A percentile compares a stretch with the other conserved stretches of the same genome.
These are phyloP conservation scores for Stagonosporopsis tanaceti DNA, from an alignment of 2,329 filamentous ascomycete species.

Conservation along the genomic window DNA sequence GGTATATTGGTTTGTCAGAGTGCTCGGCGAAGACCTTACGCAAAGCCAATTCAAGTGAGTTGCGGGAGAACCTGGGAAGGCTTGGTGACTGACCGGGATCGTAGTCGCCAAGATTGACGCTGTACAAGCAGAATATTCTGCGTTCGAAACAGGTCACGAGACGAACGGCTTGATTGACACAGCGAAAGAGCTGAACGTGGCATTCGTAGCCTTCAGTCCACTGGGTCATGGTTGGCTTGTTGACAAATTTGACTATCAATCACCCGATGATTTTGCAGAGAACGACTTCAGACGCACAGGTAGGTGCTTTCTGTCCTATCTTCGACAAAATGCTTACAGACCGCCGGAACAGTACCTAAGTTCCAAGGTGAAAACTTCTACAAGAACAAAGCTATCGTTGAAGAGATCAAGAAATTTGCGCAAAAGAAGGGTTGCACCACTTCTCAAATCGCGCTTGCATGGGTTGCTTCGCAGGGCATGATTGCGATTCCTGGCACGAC, in stretches of 20 bases:
- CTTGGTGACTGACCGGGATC: too few species aligned
- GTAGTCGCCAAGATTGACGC: constrained; percentile 55
- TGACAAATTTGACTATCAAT: constrained; percentile 29
- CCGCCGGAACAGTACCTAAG: constrained; percentile 42
- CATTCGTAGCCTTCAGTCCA: constrained; percentile 46
- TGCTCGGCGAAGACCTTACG: constrained; percentile 55
- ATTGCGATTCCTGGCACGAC: constrained; percentile 64
- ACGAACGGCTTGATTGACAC: constrained; percentile 42
- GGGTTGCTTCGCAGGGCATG: constrained; percentile 45
- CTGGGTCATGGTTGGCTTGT: constrained; percentile 43
- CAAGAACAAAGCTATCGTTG: constrained; percentile 41
- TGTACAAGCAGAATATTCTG: constrained; percentile 61
- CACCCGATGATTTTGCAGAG: constrained; percentile 55
- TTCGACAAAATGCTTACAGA: too few species aligned
- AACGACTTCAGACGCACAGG: constrained; percentile 40
- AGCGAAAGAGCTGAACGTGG: constrained; percentile 50
- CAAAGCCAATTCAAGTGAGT: constrained; percentile 49
- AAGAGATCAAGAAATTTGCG: constrained; percentile 37
- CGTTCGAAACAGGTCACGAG: constrained; percentile 57
- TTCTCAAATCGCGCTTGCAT: constrained; percentile 61
- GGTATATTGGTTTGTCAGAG: constrained; percentile 57
- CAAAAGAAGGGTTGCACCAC: constrained; percentile 61
- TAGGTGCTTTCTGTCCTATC: too few species aligned
- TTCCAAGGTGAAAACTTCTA: constrained; percentile 51
- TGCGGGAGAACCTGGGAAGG: too few species aligned